Evolutionary conservation across 2,329 filamentous ascomycete genomes (phyloP).

Genomic region (Graphium sp.): DNA sequence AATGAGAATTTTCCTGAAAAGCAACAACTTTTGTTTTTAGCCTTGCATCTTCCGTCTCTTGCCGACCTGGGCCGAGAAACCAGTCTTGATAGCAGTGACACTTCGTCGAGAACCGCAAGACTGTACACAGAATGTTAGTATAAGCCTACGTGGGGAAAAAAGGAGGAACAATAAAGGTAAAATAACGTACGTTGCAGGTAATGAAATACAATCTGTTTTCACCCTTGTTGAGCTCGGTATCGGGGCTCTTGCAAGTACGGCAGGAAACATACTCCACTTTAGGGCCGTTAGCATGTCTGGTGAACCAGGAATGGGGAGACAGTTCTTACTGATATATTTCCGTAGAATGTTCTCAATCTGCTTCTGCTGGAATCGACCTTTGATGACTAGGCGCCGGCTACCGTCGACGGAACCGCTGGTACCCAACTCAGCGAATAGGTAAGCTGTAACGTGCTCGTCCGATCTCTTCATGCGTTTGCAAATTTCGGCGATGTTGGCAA

Average conservation of each 20-base stretch:
- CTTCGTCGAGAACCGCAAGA: slow-evolving; percentile 68
- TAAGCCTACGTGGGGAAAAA: not conserved
- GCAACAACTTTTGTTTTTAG: slow-evolving; percentile 35
- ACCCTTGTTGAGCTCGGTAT: slow-evolving; percentile 94
- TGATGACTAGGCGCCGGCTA: slow-evolving; percentile 85
- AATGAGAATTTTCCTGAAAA: slow-evolving; percentile 3
- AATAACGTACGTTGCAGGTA: slow-evolving; percentile 84
- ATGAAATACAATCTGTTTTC: slow-evolving; percentile 99
- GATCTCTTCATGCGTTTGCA: slow-evolving; percentile 99
- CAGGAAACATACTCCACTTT: slow-evolving; percentile 92
- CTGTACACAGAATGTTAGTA: too few species aligned
- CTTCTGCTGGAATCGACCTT: slow-evolving; percentile 99
- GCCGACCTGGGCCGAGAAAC: slow-evolving; percentile 98
- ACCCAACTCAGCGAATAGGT: slow-evolving; percentile 94
- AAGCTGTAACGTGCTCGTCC: slow-evolving; percentile 93
- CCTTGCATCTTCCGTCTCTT: slow-evolving; percentile 92
- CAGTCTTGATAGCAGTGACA: slow-evolving; percentile 97
- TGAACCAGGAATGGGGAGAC: not conserved
- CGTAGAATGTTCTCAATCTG: slow-evolving; percentile 95
- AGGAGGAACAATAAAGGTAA: too few species aligned
- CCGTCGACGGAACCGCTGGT: slow-evolving; percentile 93
- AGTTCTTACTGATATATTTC: slow-evolving; percentile 70
- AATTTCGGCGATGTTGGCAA: slow-evolving; percentile 97
- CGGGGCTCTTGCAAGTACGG: slow-evolving; percentile 91
- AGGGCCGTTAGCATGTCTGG: slow-evolving; percentile 12